Evolutionary conservation across 805 yeast genomes (phyloP).

Genomic region (Maudiozyma pseudohumilis): DNA sequence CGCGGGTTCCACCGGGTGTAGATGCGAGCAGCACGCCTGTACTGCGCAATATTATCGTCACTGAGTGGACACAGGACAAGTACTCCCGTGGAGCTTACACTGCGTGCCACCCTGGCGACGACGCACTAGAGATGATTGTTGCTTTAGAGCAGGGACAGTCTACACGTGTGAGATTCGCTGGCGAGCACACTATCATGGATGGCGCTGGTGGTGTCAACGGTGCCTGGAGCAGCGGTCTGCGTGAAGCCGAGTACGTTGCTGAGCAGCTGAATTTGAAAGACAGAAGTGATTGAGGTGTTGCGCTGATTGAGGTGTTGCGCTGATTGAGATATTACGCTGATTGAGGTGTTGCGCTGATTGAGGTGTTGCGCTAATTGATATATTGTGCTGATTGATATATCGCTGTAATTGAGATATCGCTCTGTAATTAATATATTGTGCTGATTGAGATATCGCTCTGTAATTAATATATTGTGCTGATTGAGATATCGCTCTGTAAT

Average conservation of each 20-base stretch:
- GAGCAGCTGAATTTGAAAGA: slow-evolving; percentile 4
- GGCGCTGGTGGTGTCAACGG: slow-evolving; percentile 93
- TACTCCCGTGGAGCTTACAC: slow-evolving; percentile 75
- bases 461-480: no score
- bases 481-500: no score
- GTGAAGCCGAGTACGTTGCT: slow-evolving; percentile 40
- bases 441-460: no score
- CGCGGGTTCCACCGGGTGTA: background rate
- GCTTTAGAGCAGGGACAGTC: slow-evolving; percentile 54
- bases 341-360: no score
- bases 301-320: no score
- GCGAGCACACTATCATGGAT: slow-evolving; percentile 78
- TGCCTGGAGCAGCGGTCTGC: slow-evolving; percentile 67
- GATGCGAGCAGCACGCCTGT: slow-evolving; percentile 18
- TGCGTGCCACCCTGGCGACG: slow-evolving; percentile 59
- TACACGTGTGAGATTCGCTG: slow-evolving; percentile 64
- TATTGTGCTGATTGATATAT: no score
- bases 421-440: no score
- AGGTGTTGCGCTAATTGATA: no score
- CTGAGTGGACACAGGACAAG: slow-evolving; percentile 76
- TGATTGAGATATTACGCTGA: no score
- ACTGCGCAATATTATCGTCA: slow-evolving; percentile 37
- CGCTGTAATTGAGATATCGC: no score
- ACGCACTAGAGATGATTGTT: slow-evolving; percentile 51
- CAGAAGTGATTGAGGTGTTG: no score